Base-by-base conservation (phyloP, 2,329 filamentous ascomycete genomes). In the Zymoseptoria tritici region DNA sequence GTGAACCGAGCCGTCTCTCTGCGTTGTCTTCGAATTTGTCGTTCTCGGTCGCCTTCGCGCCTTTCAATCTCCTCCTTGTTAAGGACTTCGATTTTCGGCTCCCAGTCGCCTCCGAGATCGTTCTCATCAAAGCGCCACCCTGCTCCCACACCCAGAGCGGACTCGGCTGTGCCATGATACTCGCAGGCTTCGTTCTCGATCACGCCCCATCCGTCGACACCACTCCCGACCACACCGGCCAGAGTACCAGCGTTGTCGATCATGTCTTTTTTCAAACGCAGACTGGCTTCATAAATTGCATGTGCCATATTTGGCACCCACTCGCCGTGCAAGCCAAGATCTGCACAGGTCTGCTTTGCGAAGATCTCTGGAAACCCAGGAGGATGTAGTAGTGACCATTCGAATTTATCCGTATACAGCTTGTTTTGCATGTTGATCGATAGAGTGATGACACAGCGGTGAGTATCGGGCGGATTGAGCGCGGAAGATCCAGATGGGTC, bases 61-160 rank as follows among this genome's bases (percentile, higher is more conserved):
- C 96, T 96, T 76, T 99, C 94, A 57, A 99, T 97, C 71, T 99
- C 94, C 68, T 99, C 94, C 68, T 96, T 96, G 49, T 88, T 92
- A 2, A 99, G 77, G 0, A 78, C 76, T 66, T 81, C 79, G 20
- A 81, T 75, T 64, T 79, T 79, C 1, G 79, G 79, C 62, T 81
- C 79, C 79, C 79, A 81, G 52, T 80, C 79, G 46, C 74, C 73
- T 50, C 77, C 92, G 3, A 97, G 81, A 60, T 91, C 88, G 70
- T 97, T 94, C 2, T 91, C 90, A 66, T 99, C 94, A 72, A 97
- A 96, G 64, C 94, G 84, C 93, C 94, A 97, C 2, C 94, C 94
- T 13, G 92, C 91, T 60, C 92, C 90, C n/a, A 88, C 86, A 2
- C 79, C 79, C 3, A 73, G 58, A 6, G 71, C 70, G 21, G 70